Evolutionary conservation across 129 eudicot genomes (phyloP).

Genomic region (Centaurea solstitialis): DNA sequence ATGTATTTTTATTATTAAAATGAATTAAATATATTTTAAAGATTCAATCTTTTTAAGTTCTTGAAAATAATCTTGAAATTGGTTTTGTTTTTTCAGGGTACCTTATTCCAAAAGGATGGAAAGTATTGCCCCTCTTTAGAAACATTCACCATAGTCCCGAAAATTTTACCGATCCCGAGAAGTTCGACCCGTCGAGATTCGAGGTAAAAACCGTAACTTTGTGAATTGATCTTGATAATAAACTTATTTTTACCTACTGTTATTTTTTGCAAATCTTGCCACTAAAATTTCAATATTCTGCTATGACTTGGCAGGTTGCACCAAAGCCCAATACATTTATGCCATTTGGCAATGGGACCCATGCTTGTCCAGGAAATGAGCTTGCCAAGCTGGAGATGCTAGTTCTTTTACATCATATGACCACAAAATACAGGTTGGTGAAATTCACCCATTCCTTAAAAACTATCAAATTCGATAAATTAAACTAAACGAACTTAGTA

Average conservation of each 20-base stretch:
- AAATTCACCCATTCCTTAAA: neutral
- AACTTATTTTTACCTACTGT: neutral
- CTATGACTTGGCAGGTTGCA: conserved; percentile 66
- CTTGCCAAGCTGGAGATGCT: conserved; percentile 90
- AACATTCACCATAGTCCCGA: conserved; percentile 95
- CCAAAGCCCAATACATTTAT: conserved; percentile 89
- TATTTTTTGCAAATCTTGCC: neutral
- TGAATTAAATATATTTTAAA: neutral
- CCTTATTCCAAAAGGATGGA: conserved; percentile 98
- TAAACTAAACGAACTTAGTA: neutral
- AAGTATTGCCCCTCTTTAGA: conserved; percentile 91
- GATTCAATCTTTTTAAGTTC: neutral
- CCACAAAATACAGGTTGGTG: conserved; percentile 94
- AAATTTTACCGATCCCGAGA: conserved; percentile 78
- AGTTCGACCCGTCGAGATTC: conserved; percentile 98
- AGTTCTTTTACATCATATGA: conserved; percentile 80
- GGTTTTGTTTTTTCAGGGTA: conserved; percentile 51
- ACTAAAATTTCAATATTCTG: conserved; percentile 17
- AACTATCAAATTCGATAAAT: neutral
- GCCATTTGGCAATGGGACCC: conserved; percentile 99
- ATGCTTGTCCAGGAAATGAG: conserved; percentile 96
- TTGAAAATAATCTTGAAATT: neutral
- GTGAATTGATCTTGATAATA: neutral
- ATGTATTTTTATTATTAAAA: neutral
- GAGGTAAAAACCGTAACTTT: conserved; percentile 55